Conservation (phyloP, 1,284 basidiomycete species). For the Microstroma glucosiphilum region DNA sequence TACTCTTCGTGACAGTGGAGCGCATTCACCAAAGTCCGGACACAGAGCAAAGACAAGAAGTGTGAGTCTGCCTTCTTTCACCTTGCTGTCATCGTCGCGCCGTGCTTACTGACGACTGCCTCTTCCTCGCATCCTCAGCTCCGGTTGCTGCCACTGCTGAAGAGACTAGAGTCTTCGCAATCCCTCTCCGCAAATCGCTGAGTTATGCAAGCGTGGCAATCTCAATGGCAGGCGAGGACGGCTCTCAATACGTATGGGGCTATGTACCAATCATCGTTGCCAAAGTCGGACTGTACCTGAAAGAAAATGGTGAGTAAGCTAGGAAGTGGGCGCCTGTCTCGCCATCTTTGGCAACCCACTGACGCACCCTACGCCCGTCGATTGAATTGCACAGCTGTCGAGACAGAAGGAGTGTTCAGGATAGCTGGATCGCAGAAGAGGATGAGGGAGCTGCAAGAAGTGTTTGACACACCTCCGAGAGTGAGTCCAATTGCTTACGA, state of each 20-base stretch:
- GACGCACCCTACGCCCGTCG: not conserved
- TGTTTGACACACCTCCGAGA: slow-evolving; percentile 74
- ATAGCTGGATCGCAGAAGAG: slow-evolving; percentile 70
- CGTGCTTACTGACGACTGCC: not conserved
- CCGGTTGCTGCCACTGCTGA: not conserved
- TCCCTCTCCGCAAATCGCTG: slow-evolving; percentile 73
- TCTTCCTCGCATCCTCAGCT: slow-evolving; percentile 5
- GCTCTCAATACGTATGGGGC: slow-evolving; percentile 54
- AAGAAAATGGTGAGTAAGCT: slow-evolving; percentile 34
- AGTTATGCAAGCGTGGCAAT: slow-evolving; percentile 87
- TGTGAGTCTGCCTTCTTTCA: slow-evolving; percentile 6
- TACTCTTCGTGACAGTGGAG: slow-evolving; percentile 18
- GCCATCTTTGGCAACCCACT: not conserved
- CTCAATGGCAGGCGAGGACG: slow-evolving; percentile 67
- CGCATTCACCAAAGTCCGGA: slow-evolving; percentile 33
- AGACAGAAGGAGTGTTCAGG: slow-evolving; percentile 91
- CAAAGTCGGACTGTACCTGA: slow-evolving; percentile 67
- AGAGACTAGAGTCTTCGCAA: slow-evolving; percentile 66
- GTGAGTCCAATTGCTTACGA: not conserved
- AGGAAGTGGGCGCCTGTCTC: not conserved
- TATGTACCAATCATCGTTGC: slow-evolving; percentile 95
- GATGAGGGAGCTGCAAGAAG: slow-evolving; percentile 86
- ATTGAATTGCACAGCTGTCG: slow-evolving; percentile 62
- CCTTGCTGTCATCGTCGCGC: not conserved
- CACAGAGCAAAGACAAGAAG: slow-evolving; percentile 23